Conservation (phyloP, 202 grass and related monocot species). For the Schoenoplectus tabernaemontani region DNA sequence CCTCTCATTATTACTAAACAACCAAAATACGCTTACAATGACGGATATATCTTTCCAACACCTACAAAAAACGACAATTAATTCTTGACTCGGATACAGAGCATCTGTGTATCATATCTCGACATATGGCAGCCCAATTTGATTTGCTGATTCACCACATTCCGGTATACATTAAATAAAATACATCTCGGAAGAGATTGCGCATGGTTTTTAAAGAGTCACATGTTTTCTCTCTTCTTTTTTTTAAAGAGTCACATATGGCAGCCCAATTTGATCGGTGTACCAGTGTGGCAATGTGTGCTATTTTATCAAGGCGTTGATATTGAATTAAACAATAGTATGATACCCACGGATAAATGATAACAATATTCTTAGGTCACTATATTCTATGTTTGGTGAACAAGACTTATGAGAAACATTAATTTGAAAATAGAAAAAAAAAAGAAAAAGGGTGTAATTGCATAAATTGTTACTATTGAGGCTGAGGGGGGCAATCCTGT, state of each 20-base stretch:
- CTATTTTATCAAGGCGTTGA: not conserved
- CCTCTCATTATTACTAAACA: not conserved
- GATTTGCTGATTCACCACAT: not conserved
- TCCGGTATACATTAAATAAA: not conserved
- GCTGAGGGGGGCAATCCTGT: not conserved
- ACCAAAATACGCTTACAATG: not conserved
- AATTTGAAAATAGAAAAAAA: not conserved
- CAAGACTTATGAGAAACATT: not conserved
- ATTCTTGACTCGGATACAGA: slow-evolving; percentile 21
- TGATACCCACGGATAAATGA: not conserved
- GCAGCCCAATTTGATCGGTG: too few relatives aligned
- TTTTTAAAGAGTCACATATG: too few relatives aligned
- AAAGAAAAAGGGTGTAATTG: not conserved
- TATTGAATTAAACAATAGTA: not conserved
- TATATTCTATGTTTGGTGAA: not conserved
- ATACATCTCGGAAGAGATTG: not conserved
- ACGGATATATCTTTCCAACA: not conserved
- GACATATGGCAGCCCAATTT: slow-evolving; percentile 3
- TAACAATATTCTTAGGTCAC: not conserved
- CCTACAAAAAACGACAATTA: not conserved
- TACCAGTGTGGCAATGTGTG: too few relatives aligned
- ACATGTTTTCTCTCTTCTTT: not conserved
- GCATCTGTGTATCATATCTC: slow-evolving; percentile 1
- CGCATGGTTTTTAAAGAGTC: not conserved
- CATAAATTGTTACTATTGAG: not conserved